Evolutionary conservation across 495 filamentous ascomycete genomes (phyloP).

Genomic region (Xylaria sp.): DNA sequence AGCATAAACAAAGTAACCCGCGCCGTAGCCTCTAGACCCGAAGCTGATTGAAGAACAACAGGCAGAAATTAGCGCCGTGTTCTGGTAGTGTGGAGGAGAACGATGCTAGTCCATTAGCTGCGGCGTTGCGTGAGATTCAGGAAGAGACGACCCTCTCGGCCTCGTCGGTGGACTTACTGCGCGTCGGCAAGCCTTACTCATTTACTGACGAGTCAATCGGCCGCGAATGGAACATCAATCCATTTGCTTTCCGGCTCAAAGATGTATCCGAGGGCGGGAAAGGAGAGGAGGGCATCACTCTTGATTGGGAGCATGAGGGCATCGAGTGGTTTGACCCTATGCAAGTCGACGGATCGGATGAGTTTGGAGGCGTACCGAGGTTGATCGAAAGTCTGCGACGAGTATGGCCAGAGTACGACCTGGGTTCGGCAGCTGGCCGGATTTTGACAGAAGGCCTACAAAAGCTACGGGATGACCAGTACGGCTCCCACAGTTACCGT

Average conservation of each 20-base stretch:
- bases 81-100: constrained; percentile 62
- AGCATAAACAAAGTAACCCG: constrained; percentile 11
- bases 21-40: neutral
- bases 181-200: constrained; percentile 64
- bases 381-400: constrained; percentile 62
- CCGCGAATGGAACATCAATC: constrained; percentile 68
- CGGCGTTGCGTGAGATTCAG: constrained; percentile 67
- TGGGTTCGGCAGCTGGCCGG: constrained; percentile 48
- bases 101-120: constrained; percentile 57
- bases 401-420: constrained; percentile 61
- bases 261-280: constrained; percentile 42
- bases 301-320: constrained; percentile 69
- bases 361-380: constrained; percentile 60
- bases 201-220: constrained; percentile 60
- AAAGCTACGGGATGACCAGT: constrained; percentile 57
- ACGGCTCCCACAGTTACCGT: constrained; percentile 39
- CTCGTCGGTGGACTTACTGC: constrained; percentile 55
- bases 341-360: constrained; percentile 46
- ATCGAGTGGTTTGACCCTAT: constrained; percentile 64
- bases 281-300: constrained; percentile 52
- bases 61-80: constrained; percentile 64
- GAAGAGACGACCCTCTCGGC: constrained; percentile 67
- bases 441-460: constrained; percentile 55
- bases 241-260: constrained; percentile 66
- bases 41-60: constrained; percentile 29